Evolutionary conservation across 2,329 filamentous ascomycete species (phyloP).

Genomic region (Colletotrichum magnum): DNA sequence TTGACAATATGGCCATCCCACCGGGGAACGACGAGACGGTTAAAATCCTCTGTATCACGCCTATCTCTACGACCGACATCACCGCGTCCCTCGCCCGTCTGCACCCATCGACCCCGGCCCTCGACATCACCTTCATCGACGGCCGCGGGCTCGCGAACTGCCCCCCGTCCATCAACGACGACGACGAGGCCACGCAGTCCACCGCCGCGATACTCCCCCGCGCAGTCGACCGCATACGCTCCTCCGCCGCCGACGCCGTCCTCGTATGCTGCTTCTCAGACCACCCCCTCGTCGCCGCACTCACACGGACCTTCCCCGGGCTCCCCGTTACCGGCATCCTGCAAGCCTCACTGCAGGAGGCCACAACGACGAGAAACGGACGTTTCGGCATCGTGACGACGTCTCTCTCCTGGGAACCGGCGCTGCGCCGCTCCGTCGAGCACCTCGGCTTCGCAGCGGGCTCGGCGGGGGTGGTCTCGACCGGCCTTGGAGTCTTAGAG

Average conservation of each 20-base stretch:
- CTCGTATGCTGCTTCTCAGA: constrained; percentile 38
- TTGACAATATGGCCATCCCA: not conserved
- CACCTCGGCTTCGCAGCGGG: not conserved
- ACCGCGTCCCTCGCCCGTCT: constrained; percentile 18
- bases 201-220: constrained; percentile 14
- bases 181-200: constrained; percentile 9
- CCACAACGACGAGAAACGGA: not conserved
- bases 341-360: constrained; percentile 28
- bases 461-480: constrained; percentile 24
- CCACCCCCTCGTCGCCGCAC: constrained; percentile 28
- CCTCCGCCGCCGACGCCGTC: constrained; percentile 13
- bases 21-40: not conserved
- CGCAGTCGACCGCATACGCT: constrained; percentile 8
- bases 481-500: constrained; percentile 23
- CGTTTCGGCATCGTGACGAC: constrained; percentile 31
- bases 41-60: constrained; percentile 30
- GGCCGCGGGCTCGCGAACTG: constrained; percentile 14
- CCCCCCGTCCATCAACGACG: constrained; percentile 32
- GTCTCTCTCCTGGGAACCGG: constrained; percentile 17
- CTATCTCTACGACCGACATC: constrained; percentile 35
- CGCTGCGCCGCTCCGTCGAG: not conserved
- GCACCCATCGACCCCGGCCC: not conserved
- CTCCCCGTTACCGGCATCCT: constrained; percentile 22
- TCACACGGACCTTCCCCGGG: not conserved
- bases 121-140: constrained; percentile 24